These are phyloP conservation scores for Novymonas esmeraldas DNA, from an alignment of 208 protist species.

Conservation along the genomic window DNA sequence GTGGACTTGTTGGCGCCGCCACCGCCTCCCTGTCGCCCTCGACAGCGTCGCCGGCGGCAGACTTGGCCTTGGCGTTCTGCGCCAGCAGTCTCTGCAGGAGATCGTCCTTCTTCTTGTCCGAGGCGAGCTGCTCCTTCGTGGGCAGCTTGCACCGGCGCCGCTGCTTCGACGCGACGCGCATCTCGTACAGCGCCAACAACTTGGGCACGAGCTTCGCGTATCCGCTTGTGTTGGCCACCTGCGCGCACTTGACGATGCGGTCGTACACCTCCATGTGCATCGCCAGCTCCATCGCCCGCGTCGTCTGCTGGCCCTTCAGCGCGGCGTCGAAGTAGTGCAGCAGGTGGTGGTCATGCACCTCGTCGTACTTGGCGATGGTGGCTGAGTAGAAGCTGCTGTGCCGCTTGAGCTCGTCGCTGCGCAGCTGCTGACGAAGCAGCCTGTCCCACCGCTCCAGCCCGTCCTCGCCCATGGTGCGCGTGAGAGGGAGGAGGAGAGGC, in stretches of 20 bases:
- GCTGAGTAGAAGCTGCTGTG: constrained; percentile 68
- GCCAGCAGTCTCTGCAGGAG: constrained; percentile 66
- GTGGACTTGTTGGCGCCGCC: neutral
- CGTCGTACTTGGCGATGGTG: constrained; percentile 75
- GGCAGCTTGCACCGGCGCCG: constrained; percentile 73
- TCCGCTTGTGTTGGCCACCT: constrained; percentile 61
- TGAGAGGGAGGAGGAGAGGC: constrained; percentile 66
- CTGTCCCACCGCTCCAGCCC: constrained; percentile 64
- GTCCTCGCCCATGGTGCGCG: constrained; percentile 34
- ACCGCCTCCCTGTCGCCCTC: neutral
- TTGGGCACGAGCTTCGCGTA: constrained; percentile 71
- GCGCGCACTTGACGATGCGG: constrained; percentile 70
- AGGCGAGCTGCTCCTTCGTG: constrained; percentile 56
- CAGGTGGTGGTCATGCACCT: constrained; percentile 75
- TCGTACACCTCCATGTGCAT: constrained; percentile 83
- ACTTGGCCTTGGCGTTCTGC: constrained; percentile 8
- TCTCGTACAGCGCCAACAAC: constrained; percentile 71
- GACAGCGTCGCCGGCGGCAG: neutral
- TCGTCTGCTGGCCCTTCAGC: constrained; percentile 68
- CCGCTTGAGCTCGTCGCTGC: constrained; percentile 81
- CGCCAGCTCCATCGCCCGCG: constrained; percentile 79
- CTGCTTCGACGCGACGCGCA: constrained; percentile 61
- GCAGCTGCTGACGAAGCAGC: constrained; percentile 71
- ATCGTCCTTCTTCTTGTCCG: constrained; percentile 67
- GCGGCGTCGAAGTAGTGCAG: constrained; percentile 77